A percentile compares a stretch with the other conserved stretches of the same genome.
Conservation (phyloP, 441 rosid genomes). For the Populus tomentosa region DNA sequence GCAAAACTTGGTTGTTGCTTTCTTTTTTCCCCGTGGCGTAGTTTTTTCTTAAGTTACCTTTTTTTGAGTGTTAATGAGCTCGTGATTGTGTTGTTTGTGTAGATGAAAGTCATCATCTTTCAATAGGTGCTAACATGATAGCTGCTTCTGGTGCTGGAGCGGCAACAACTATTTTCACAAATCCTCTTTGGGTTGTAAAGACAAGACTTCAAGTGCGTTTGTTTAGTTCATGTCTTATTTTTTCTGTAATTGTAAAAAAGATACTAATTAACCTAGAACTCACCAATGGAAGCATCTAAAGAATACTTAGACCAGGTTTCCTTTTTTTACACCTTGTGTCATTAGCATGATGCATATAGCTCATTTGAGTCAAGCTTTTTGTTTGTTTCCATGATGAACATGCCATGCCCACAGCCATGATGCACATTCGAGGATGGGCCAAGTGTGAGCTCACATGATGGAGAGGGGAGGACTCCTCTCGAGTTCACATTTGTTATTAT, state of each 20-base stretch:
- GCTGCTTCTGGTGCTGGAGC: slow-evolving; percentile 98
- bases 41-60: slow-evolving; percentile 3
- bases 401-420: neutral
- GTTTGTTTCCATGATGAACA: neutral
- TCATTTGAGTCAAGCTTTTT: neutral
- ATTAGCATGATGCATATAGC: neutral
- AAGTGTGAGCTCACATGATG: neutral
- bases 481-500: neutral
- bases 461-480: neutral
- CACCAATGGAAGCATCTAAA: neutral
- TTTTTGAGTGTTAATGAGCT: neutral
- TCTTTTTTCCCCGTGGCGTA: neutral
- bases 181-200: slow-evolving; percentile 98
- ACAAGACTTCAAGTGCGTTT: slow-evolving; percentile 81
- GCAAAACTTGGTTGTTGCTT: neutral
- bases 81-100: slow-evolving; percentile 25
- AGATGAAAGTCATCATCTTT: slow-evolving; percentile 44
- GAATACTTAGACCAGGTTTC: neutral
- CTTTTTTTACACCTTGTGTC: neutral
- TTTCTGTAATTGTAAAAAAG: neutral
- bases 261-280: neutral
- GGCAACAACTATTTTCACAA: slow-evolving; percentile 71
- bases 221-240: neutral
- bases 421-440: neutral
- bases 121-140: slow-evolving; percentile 69